These are phyloP conservation scores for Rhodotorula glutinis DNA, from an alignment of 1,284 basidiomycete species.

Conservation along the genomic window DNA sequence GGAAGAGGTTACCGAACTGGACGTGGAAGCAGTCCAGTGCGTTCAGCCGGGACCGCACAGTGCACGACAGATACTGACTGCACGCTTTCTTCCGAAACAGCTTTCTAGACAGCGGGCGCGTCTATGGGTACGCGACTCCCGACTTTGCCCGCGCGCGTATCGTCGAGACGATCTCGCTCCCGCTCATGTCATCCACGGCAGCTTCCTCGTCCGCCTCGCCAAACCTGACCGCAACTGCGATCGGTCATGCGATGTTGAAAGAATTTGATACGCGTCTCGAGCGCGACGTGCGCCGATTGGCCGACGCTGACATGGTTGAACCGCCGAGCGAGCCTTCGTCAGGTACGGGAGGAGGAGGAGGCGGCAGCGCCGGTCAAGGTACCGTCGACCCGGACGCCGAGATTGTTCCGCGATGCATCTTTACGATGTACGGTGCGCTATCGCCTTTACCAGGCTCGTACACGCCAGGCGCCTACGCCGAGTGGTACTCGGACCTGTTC, in stretches of 20 bases:
- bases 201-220: slow-evolving; percentile 7
- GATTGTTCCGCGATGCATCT: slow-evolving; percentile 41
- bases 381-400: slow-evolving; percentile 1
- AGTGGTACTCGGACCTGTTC: slow-evolving; percentile 43
- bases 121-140: slow-evolving; percentile 38
- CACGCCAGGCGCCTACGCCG: slow-evolving; percentile 28
- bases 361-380: neutral
- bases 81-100: slow-evolving; percentile 16
- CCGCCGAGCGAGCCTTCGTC: neutral
- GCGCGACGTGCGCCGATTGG: slow-evolving; percentile 18
- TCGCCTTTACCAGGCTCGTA: slow-evolving; percentile 37
- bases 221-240: slow-evolving; percentile 27
- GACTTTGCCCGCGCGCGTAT: slow-evolving; percentile 23
- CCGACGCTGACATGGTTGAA: slow-evolving; percentile 28
- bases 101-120: slow-evolving; percentile 37
- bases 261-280: slow-evolving; percentile 43
- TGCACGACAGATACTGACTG: too few species aligned
- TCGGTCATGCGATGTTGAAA: slow-evolving; percentile 43
- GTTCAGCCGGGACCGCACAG: neutral
- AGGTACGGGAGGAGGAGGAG: neutral
- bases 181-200: slow-evolving; percentile 38
- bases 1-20: slow-evolving; percentile 24
- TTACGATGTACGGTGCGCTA: slow-evolving; percentile 46
- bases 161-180: slow-evolving; percentile 42
- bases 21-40: slow-evolving; percentile 42